phyloP scores from a whole-genome alignment of 495 filamentous ascomycete genomes.

The Daldinia loculata region DNA sequence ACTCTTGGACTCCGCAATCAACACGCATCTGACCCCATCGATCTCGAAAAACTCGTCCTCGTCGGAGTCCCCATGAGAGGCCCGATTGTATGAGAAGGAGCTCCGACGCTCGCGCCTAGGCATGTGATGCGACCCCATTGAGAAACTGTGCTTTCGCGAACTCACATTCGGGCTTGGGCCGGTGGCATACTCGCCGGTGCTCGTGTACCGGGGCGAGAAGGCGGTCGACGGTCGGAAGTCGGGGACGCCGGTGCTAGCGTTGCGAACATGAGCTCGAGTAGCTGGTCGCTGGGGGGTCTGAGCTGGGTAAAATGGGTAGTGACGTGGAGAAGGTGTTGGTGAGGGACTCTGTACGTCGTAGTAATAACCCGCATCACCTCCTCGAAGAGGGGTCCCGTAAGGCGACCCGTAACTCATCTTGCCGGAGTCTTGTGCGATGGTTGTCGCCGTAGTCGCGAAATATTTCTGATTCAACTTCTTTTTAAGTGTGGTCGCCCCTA shows the following conservation, averaged over 20 bases:
- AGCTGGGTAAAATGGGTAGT: slow-evolving; percentile 54
- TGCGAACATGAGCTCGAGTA: slow-evolving; percentile 57
- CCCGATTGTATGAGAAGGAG: slow-evolving; percentile 63
- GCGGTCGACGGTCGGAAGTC: slow-evolving; percentile 51
- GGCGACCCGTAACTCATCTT: slow-evolving; percentile 59
- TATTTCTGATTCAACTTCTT: slow-evolving; percentile 10
- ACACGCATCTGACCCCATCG: slow-evolving; percentile 57
- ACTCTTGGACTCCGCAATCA: slow-evolving; percentile 55
- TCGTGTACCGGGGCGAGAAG: slow-evolving; percentile 60
- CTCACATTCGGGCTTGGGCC: slow-evolving; percentile 61
- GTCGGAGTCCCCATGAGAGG: slow-evolving; percentile 68
- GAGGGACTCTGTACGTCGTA: slow-evolving; percentile 59
- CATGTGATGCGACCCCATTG: slow-evolving; percentile 52
- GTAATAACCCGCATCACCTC: slow-evolving; percentile 48
- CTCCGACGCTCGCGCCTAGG: slow-evolving; percentile 58
- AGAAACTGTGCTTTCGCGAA: slow-evolving; percentile 61
- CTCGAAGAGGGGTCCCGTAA: slow-evolving; percentile 54
- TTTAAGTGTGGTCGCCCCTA: slow-evolving; percentile 34
- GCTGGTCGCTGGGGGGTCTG: slow-evolving; percentile 57
- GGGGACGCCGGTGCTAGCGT: slow-evolving; percentile 52
- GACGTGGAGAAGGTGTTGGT: slow-evolving; percentile 60
- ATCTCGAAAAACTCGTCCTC: slow-evolving; percentile 67
- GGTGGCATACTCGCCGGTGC: slow-evolving; percentile 65
- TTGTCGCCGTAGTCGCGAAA: slow-evolving; percentile 27
- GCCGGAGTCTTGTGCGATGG: slow-evolving; percentile 47